Base-by-base conservation (phyloP, 345 rosid species). In the Angophora floribunda region DNA sequence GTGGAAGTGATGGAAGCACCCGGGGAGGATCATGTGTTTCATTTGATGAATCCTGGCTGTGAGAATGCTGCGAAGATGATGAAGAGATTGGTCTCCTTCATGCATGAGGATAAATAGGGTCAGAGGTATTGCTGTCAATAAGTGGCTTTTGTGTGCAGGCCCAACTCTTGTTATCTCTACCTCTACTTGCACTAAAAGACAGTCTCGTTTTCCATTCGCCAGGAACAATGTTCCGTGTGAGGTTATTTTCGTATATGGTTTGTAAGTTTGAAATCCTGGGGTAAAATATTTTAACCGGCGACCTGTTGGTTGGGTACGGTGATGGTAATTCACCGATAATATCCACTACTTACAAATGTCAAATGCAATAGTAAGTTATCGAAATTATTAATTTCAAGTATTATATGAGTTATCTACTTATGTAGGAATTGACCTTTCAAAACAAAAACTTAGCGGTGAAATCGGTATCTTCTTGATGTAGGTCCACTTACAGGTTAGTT, bases 11-110 rank as follows among this genome's bases (percentile, higher is more conserved):
- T 85, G 86, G 94, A 94, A 88, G 45, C 90, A 1, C 63, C 89
- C 49, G 93, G 90, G 14, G 91, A 93, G 85, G 91, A 89, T 4
- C 94, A 93, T 85, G 92, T 87, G 28, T 94, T 94, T 44, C 95
- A 93, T 36, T 85, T 92, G 85, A 4, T 50, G 11, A 88, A 92
- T 10, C 91, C 92, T 4, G 22, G 7, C 28, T 75, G 85, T n/a
- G 92, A 90, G 6, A 89, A 85, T 28, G 91, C 94, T 51, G 53
- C 30, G 44, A 85, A 61, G 55, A 53, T 94, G 88, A 28, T 92
- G 87, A 67, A 89, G 36, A 87, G 32, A 59, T 19, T 92, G 22
- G 90, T 57, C 65, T 90, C 91, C 17, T 92, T 93, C 87, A 65
- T 88, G 36, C 67, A 88, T 22, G 52, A 88, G 53, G 86, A 75